Evolutionary conservation across 768 basidiomycete genomes (phyloP), one percentile per base, ranked within the genome.

Genomic region (Leccinum arenicola): DNA sequence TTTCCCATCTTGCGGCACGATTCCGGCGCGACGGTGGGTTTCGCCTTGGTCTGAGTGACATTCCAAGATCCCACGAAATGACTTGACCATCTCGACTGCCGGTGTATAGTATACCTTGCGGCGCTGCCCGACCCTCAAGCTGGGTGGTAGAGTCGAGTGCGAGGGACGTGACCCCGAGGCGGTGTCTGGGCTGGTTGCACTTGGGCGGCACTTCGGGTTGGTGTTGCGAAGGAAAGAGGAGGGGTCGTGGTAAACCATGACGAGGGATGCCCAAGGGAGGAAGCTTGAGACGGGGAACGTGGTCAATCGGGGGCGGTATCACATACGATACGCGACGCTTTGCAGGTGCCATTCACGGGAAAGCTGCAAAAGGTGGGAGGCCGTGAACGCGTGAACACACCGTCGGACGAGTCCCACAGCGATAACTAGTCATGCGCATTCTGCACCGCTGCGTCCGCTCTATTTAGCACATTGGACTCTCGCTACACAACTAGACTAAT

Each of bases 81-180:
- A 96, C 79, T 47, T 93, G 78, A 0, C 95, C 95, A 75, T 97
- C 95, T 58, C 95, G 78, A 23, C 93, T 94, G 27, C 88, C 94
- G 3, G 92, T 86, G 70, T 97, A 97, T 3, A 97, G 75, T 45
- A 97, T 95, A 5, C 95, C 95, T 63, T 91, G 86, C 0, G 95
- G 94, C 4, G 80, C 67, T 5, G 72, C 59, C n/a, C 77, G 78
- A 6, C 88, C 88, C n/a, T 80, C 69, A 7, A 97, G 80, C 50
- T 82, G 81, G 3, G 95, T 96, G 0, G 91, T 87, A 0, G 83
- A 81, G 73, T 98, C 95, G 21, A 98, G 77, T 0, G 91, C 95
- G n/a, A 98, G 81, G 1, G 91, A 87, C 1, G 90, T 85, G 38
- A 95, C 86, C 4, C 93, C 93, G 0, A 98, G 82, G 21, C 93